These are phyloP conservation scores for California macrophylla DNA, from an alignment of 441 rosid species.

Conservation along the genomic window DNA sequence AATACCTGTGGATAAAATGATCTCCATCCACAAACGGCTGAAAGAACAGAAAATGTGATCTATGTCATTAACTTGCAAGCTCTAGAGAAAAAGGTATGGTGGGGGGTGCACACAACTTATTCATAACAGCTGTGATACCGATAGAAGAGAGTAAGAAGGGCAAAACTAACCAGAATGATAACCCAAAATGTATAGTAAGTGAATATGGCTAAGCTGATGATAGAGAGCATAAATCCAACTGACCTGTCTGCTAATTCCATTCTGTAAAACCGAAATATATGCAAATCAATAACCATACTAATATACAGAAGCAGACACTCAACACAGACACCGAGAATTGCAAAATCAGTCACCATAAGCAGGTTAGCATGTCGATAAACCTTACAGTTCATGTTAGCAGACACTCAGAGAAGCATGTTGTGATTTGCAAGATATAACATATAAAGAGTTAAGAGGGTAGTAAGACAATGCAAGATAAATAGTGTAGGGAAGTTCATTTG, in stretches of 20 bases:
- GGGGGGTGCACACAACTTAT: neutral
- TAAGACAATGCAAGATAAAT: neutral
- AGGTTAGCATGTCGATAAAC: neutral
- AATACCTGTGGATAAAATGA: constrained; percentile 81
- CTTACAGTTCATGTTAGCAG: neutral
- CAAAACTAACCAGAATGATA: constrained; percentile 56
- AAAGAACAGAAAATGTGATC: constrained; percentile 14
- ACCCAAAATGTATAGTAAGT: constrained; percentile 89
- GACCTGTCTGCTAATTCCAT: constrained; percentile 84
- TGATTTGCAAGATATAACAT: neutral
- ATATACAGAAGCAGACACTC: neutral
- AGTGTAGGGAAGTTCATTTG: neutral
- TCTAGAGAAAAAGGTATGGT: neutral
- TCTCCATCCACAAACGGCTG: constrained; percentile 87
- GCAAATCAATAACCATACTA: neutral
- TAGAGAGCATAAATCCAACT: constrained; percentile 56
- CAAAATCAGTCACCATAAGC: neutral
- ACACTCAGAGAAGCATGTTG: neutral
- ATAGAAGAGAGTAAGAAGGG: neutral
- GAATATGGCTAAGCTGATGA: constrained; percentile 65
- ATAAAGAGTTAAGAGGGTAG: neutral
- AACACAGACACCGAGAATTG: neutral
- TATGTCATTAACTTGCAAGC: neutral
- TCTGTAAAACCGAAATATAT: constrained; percentile 8
- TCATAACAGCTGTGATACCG: neutral